Percentiles rank a stretch among this genome's conserved stretches.
Conservation (phyloP, 2,329 filamentous ascomycete genomes). For the Alternaria sp. region DNA sequence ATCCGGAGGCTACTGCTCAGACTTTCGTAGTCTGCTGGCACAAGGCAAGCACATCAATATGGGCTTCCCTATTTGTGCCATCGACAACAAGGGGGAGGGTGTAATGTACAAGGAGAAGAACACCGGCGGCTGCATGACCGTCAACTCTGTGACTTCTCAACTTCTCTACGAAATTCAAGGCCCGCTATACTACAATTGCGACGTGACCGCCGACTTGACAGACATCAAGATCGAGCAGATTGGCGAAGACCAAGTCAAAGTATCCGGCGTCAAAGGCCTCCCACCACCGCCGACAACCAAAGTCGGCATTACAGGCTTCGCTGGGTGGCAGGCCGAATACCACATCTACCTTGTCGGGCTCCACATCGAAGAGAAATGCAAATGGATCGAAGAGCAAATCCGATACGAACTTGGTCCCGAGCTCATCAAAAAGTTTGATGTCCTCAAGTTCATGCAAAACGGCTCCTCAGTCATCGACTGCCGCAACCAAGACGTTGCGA, state of each 20-base stretch:
- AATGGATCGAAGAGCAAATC: conserved; percentile 53
- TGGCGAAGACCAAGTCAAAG: conserved; percentile 54
- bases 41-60: conserved; percentile 49
- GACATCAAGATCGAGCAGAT: conserved; percentile 48
- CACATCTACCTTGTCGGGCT: conserved; percentile 57
- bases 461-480: conserved; percentile 52
- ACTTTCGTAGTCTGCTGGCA: conserved; percentile 49
- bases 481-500: conserved; percentile 57
- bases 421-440: conserved; percentile 45
- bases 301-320: conserved; percentile 56
- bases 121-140: conserved; percentile 44
- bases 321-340: conserved; percentile 58
- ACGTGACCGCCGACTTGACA: conserved; percentile 34
- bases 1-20: conserved; percentile 45
- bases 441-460: conserved; percentile 52
- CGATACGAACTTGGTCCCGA: conserved; percentile 50
- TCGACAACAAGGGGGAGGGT: conserved; percentile 29
- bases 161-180: conserved; percentile 54
- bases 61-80: conserved; percentile 35
- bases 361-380: conserved; percentile 56
- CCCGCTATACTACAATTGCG: conserved; percentile 61
- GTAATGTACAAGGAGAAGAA: conserved; percentile 44
- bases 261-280: conserved; percentile 49
- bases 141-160: conserved; percentile 61
- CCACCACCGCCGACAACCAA: conserved; percentile 60